phyloP scores from a whole-genome alignment of 352 stramenopile species.

The Saprolegnia diclina region DNA sequence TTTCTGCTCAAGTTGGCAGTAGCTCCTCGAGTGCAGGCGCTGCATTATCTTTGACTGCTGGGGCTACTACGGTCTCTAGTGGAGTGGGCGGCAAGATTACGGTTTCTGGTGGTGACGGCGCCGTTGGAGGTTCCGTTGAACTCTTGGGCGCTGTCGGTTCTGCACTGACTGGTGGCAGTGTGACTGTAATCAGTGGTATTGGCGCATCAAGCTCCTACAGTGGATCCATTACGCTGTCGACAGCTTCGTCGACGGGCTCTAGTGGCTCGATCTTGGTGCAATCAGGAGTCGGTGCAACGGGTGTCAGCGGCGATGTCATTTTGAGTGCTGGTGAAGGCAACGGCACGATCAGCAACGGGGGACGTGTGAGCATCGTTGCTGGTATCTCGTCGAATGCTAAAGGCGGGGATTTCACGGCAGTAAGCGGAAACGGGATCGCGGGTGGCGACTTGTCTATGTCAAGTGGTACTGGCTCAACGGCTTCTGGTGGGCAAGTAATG shows the following conservation, averaged over 20 bases:
- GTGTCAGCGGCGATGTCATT: conserved; percentile 30
- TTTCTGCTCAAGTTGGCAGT: neutral
- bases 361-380: conserved; percentile 28
- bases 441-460: conserved; percentile 33
- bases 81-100: conserved; percentile 4
- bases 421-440: conserved; percentile 30
- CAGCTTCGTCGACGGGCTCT: neutral
- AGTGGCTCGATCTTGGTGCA: neutral
- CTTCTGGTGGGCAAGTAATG: conserved; percentile 28
- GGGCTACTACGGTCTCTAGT: conserved; percentile 38
- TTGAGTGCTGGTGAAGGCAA: conserved; percentile 31
- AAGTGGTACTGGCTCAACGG: conserved; percentile 23
- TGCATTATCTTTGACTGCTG: conserved; percentile 43
- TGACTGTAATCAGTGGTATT: neutral
- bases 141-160: neutral
- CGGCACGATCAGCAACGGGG: conserved; percentile 20
- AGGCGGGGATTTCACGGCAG: conserved; percentile 35
- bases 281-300: conserved; percentile 24
- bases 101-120: conserved; percentile 7
- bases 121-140: conserved; percentile 4
- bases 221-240: neutral
- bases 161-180: conserved; percentile 43
- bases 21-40: conserved; percentile 44
- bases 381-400: conserved; percentile 29
- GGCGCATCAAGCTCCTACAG: conserved; percentile 2